These are phyloP conservation scores for Sphagnum fallax DNA, from an alignment of 228 moss, liverwort and hornwort genomes.

Conservation along the genomic window DNA sequence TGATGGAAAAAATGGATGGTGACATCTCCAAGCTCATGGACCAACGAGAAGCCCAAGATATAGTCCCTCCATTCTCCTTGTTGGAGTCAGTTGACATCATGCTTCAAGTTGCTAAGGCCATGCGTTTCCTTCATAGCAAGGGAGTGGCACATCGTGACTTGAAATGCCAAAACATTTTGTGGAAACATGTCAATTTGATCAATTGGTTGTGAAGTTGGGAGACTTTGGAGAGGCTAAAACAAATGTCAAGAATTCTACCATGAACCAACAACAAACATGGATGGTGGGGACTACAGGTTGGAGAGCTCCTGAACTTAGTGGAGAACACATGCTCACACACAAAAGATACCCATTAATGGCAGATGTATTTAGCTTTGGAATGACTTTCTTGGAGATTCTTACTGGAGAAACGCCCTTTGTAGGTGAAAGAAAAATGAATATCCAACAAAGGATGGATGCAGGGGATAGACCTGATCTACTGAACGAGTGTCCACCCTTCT, in stretches of 20 bases:
- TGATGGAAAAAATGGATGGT: background rate
- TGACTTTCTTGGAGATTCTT: conserved; percentile 19
- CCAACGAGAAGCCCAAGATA: background rate
- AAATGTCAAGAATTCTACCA: background rate
- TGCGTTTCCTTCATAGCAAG: conserved; percentile 23
- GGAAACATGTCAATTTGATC: background rate
- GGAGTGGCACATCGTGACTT: conserved; percentile 17
- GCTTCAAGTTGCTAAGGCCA: conserved; percentile 33
- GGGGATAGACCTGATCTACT: background rate
- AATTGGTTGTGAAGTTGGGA: conserved; percentile 23
- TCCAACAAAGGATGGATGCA: background rate
- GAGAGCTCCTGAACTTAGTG: conserved; percentile 18
- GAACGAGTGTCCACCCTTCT: conserved; percentile 10
- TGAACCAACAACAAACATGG: background rate
- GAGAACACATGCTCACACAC: background rate
- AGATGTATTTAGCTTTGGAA: conserved; percentile 40
- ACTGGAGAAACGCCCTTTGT: conserved; percentile 7
- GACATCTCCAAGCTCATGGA: background rate
- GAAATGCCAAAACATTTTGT: conserved; percentile 14
- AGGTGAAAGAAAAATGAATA: accelerated
- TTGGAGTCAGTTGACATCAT: conserved; percentile 19
- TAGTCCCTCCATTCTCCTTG: conserved; percentile 1
- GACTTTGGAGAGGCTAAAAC: conserved; percentile 24
- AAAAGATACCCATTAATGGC: background rate
- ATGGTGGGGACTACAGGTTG: conserved; percentile 6